phyloP scores from a whole-genome alignment of 1,284 basidiomycete species.

The Malassezia sp. region DNA sequence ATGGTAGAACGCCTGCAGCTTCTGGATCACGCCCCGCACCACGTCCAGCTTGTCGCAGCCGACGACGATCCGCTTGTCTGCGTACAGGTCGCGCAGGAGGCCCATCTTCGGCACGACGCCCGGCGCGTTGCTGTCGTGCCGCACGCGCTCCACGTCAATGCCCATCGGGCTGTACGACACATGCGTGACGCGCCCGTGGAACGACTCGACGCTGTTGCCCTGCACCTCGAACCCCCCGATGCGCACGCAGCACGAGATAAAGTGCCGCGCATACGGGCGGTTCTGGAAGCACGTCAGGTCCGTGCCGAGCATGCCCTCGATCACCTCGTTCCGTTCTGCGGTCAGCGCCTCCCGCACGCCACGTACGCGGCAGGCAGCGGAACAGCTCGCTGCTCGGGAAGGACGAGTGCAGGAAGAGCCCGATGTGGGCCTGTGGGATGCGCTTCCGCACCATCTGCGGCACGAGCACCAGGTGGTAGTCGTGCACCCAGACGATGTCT shows the following conservation, averaged over 20 bases:
- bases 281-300: constrained; percentile 93
- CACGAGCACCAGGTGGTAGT: constrained; percentile 76
- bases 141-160: constrained; percentile 84
- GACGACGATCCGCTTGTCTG: constrained; percentile 96
- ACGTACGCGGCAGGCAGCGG: constrained; percentile 73
- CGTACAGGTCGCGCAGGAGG: constrained; percentile 71
- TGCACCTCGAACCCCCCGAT: constrained; percentile 90
- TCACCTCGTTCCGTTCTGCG: constrained; percentile 75
- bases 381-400: constrained; percentile 96
- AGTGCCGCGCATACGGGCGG: constrained; percentile 92
- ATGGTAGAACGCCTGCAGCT: constrained; percentile 92
- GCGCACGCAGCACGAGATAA: constrained; percentile 83
- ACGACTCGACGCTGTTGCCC: constrained; percentile 66
- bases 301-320: constrained; percentile 95
- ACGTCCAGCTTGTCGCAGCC: constrained; percentile 98
- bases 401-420: constrained; percentile 90
- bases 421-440: constrained; percentile 64
- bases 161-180: constrained; percentile 91
- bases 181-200: constrained; percentile 71
- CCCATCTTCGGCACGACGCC: constrained; percentile 81
- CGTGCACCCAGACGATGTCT: constrained; percentile 58
- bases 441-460: constrained; percentile 71
- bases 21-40: constrained; percentile 93
- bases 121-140: constrained; percentile 64
- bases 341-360: no score